Base-by-base conservation (phyloP, 2,329 filamentous ascomycete genomes). In the Alternaria arborescens region DNA sequence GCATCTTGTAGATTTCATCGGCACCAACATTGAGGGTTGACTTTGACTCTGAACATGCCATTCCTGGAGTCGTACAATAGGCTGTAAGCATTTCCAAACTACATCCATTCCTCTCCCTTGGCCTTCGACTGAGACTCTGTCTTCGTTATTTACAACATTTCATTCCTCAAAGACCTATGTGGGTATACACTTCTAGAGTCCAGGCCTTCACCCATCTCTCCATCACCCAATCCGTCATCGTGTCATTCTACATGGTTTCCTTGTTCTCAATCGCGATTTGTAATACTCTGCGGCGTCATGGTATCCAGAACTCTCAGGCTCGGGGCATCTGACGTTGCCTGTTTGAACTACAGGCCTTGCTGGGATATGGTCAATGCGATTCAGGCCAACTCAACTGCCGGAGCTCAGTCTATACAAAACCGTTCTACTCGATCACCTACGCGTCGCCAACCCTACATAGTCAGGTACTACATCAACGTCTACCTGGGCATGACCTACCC, bases 311-410 rank as follows among this genome's bases (percentile, higher is more conserved):
- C 36, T 32, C 36, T 16, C 12, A 55, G 40, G 42, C 43, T 26
- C 52, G 28, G 18, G 36, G 20, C 44, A 52, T 64, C 64, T 24
- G 61, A 64, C 61, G 36, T 8, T 60, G 47, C 46, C 32, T 24
- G 64, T 64, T 64, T 61, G 58, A 62, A 28, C 47, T 53, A 48
- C 55, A 34, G 18, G 36, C 50, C 47, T 38, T 34, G 41, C 42
- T 47, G 36, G 50, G 36, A 36, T 54, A 7, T 30, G 32, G 24
- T 63, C 52, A 64, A 61, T 66, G 58, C 63, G 40, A 55, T 36
- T 30, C 32, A 41, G 34, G 50, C 50, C 41, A 26, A 52, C 50
- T 18, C n/a, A 22, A 38, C 50, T 28, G 22, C 20, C 38, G 32
- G 36, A 52, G 44, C 22, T 10, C 24, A 30, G 24, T 43, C 34